Evolutionary conservation across 306 rosid species (phyloP), one percentile per base, ranked within the genome.

Genomic region (Geum urbanum): DNA sequence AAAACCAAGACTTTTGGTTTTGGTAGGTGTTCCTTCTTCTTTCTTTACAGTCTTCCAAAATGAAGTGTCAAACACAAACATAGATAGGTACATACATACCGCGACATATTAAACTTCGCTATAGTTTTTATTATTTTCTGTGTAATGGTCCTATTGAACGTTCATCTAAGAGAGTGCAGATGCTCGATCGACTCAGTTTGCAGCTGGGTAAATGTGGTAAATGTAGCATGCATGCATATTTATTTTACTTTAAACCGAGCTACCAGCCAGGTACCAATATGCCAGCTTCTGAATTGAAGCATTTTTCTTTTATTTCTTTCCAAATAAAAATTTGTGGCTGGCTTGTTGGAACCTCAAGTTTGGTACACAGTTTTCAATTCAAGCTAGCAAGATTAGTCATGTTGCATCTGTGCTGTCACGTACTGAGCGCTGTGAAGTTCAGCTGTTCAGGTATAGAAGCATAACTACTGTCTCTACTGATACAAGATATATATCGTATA

Each of bases 21-120:
- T 51, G 74, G 74, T 60, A 66, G 58, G 43, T 58, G 55, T 46
- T 66, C 50, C 50, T 22, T 8, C 37, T 19, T 73, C 32, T 61
- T 22, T 10, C 14, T 27, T 64, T 50, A 47, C 35, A 6, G 43
- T 65, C 20, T 44, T 48, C 32, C 53, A 24, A 71, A 65, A 32
- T 32, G 4, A 32, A 59, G 22, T 22, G 53, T 49, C 47, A 70
- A 63, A 70, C 69, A 45, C 60, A 45, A 46, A 75, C 74, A 79
- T 51, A 37, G 35, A 71, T 69, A 37, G 35, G 65, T 65, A 79
- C 64, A 59, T 51, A 45, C 66, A 80, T 53, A 47, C 63, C 74
- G 72, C 72, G 72, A 71, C 77, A 45, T 70, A 71, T 59, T 65
- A 63, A 35, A 37, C 40, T 71, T 66, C 41, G 19, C 32, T 71